These are phyloP conservation scores for Penicillium nordicum DNA, from an alignment of 2,329 filamentous ascomycete species.

Conservation along the genomic window DNA sequence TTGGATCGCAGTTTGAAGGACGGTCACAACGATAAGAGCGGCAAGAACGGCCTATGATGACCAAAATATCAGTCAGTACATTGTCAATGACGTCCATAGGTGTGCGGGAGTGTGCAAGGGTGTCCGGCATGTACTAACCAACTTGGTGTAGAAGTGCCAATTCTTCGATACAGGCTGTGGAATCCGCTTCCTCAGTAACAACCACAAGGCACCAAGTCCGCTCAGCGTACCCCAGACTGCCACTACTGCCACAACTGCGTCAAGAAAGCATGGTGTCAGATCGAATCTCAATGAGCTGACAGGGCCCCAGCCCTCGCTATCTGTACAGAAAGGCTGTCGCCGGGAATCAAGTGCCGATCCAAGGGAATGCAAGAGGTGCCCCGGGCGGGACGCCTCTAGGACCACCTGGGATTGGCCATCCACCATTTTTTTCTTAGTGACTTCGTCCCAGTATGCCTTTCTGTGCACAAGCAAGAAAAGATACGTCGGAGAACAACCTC, in stretches of 20 bases:
- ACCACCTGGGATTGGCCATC: slow-evolving; percentile 35
- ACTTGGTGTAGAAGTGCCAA: slow-evolving; percentile 89
- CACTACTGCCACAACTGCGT: slow-evolving; percentile 78
- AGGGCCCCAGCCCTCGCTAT: slow-evolving; percentile 92
- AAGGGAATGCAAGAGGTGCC: slow-evolving; percentile 27
- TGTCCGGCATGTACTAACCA: slow-evolving; percentile 56
- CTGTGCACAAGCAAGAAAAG: slow-evolving; percentile 14
- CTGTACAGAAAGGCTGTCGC: slow-evolving; percentile 74
- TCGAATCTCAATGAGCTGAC: slow-evolving; percentile 84
- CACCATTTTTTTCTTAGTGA: slow-evolving; percentile 31
- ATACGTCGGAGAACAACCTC: slow-evolving; percentile 3
- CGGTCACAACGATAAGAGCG: slow-evolving; percentile 64
- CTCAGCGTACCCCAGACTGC: slow-evolving; percentile 74
- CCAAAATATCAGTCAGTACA: neutral
- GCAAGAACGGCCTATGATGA: slow-evolving; percentile 58
- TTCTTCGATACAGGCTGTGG: slow-evolving; percentile 70
- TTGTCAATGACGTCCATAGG: neutral
- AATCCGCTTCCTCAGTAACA: slow-evolving; percentile 68
- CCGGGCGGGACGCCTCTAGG: slow-evolving; percentile 30
- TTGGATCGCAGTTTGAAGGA: slow-evolving; percentile 72
- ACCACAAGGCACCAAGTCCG: slow-evolving; percentile 75
- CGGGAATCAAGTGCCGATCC: slow-evolving; percentile 27
- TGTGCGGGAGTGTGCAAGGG: neutral
- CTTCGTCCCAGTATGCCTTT: slow-evolving; percentile 25
- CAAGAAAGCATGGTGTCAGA: slow-evolving; percentile 96